Evolutionary conservation across 805 yeast genomes (phyloP).

Genomic region (Candida sonorensis): DNA sequence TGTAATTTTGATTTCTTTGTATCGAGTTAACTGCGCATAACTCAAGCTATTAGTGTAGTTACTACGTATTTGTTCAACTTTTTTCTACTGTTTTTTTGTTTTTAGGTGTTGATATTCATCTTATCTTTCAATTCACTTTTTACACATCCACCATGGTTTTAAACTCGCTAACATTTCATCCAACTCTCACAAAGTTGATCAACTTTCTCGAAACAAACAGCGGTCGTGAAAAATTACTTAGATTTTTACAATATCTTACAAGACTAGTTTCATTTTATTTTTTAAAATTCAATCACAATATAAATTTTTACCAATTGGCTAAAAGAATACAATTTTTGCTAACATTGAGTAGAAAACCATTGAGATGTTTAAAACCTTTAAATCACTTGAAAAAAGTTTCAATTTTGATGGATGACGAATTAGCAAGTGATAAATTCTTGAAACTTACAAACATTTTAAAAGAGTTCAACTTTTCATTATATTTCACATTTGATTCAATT

Average conservation of each 20-base stretch:
- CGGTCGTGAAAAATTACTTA: conserved; percentile 76
- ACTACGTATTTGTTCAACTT: too few relatives aligned
- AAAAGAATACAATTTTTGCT: conserved; percentile 55
- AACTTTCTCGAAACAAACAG: conserved; percentile 55
- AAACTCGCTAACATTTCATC: conserved; percentile 68
- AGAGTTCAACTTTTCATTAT: conserved; percentile 56
- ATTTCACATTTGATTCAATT: conserved; percentile 56
- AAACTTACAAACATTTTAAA: conserved; percentile 47
- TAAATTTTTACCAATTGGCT: conserved; percentile 40
- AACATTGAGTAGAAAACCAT: conserved; percentile 69
- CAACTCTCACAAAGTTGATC: conserved; percentile 54
- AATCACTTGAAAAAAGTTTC: conserved; percentile 65
- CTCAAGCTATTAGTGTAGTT: too few relatives aligned
- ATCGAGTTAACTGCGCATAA: too few relatives aligned
- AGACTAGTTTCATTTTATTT: conserved; percentile 64
- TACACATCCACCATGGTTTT: conserved; percentile 57
- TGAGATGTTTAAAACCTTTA: conserved; percentile 80
- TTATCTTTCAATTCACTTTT: too few relatives aligned
- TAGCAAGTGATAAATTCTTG: conserved; percentile 50
- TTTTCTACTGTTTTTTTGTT: too few relatives aligned
- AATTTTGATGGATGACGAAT: conserved; percentile 60
- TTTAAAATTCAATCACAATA: conserved; percentile 44
- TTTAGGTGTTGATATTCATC: too few relatives aligned
- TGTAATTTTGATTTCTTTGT: too few relatives aligned
- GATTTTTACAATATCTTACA: conserved; percentile 74